phyloP scores from a whole-genome alignment of 345 rosid species.

The Gossypium ekmanianum region DNA sequence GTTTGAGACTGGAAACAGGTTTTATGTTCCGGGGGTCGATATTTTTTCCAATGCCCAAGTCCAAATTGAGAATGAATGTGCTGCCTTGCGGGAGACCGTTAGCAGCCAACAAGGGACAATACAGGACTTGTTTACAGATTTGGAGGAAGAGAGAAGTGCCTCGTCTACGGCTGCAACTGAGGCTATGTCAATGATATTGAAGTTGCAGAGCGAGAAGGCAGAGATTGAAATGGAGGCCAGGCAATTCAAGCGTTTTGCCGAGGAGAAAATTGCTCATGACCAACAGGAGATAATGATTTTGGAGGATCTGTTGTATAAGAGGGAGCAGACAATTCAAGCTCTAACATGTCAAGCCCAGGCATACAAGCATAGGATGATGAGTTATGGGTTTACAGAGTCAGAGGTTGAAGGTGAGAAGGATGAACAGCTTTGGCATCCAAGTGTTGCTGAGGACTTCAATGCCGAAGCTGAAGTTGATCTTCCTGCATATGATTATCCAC shows the following conservation, averaged over 20 bases:
- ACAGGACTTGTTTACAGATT: slow-evolving; percentile 60
- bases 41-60: slow-evolving; percentile 55
- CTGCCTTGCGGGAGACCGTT: slow-evolving; percentile 70
- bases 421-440: slow-evolving; percentile 32
- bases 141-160: slow-evolving; percentile 96
- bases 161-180: slow-evolving; percentile 91
- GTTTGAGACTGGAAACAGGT: slow-evolving; percentile 44
- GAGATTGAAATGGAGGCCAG: slow-evolving; percentile 89
- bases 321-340: slow-evolving; percentile 84
- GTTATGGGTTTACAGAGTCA: slow-evolving; percentile 69
- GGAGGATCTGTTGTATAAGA: slow-evolving; percentile 84
- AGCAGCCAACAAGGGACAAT: slow-evolving; percentile 67
- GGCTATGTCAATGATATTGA: slow-evolving; percentile 97
- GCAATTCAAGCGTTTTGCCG: slow-evolving; percentile 82
- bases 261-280: slow-evolving; percentile 94
- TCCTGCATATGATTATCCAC: slow-evolving; percentile 65
- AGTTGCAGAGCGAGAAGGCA: slow-evolving; percentile 97
- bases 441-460: slow-evolving; percentile 44
- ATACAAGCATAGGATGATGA: slow-evolving; percentile 93
- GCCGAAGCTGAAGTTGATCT: slow-evolving; percentile 36
- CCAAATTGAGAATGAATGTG: slow-evolving; percentile 74
- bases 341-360: slow-evolving; percentile 82
- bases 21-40: slow-evolving; percentile 55
- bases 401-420: slow-evolving; percentile 66
- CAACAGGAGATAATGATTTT: slow-evolving; percentile 70